Base-by-base conservation (phyloP, 768 basidiomycete genomes). In the Kwoniella pini region DNA sequence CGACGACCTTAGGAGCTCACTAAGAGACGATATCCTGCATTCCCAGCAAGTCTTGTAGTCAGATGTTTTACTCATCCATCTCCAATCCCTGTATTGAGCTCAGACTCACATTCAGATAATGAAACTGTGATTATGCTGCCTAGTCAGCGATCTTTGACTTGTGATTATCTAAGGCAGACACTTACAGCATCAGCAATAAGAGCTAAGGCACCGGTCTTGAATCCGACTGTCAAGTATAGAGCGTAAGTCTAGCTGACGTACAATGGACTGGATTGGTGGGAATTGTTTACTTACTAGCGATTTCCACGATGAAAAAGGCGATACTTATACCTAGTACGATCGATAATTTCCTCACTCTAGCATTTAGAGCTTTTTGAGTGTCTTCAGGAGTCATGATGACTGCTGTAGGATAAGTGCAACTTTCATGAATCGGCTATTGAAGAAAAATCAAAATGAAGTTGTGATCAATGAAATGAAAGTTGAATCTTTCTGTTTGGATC, bases 121-220 rank as follows among this genome's bases (percentile, higher is more conserved):
- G 84, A 67, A 84, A 84, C 83, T 84, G 53, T n/a, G 22, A n/a
- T 11, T 21, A n/a, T n/a, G n/a, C n/a, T n/a, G 5, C 15, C 21
- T 40, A 60, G 33, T 54, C 51, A 30, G 22, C 54, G 52, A 36
- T 7, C 7, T 36, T 7, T 15, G 33, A 7, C 53, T 39, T 28
- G n/a, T n/a, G n/a, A n/a, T n/a, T n/a, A n/a, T n/a, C n/a, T n/a
- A n/a, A n/a, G n/a, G n/a, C n/a, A n/a, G n/a, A 43, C 53, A 81
- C 83, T 63, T 44, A 84, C 83, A 36, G 84, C 84, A 74, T 85
- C 84, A 60, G 83, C 84, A 72, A 84, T 83, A 51, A 85, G 76
- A 31, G 84, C 84, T 15, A 84, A 71, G 77, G 83, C 83, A 68
- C 81, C 83, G 0, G 84, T 85, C 44, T 80, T 81, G 69, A 85